Evolutionary conservation across 116 monocot species (phyloP).

Genomic region (Zostera marina): DNA sequence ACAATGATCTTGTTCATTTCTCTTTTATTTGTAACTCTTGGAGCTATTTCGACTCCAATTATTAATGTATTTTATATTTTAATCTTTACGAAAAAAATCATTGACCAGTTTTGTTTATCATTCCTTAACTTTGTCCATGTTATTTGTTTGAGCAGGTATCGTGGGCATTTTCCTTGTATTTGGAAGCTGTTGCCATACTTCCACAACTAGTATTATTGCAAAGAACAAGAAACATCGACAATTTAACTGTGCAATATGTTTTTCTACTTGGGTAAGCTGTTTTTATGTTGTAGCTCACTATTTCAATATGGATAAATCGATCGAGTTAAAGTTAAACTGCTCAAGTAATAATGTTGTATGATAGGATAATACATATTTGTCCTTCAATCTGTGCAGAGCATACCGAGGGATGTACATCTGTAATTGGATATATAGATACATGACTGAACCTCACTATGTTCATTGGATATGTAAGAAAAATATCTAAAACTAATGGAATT

Average conservation of each 20-base stretch:
- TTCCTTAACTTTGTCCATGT: background rate
- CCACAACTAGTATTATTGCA: conserved; percentile 59
- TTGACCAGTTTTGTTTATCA: too few species aligned
- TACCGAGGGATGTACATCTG: conserved; percentile 40
- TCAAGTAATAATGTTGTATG: too few species aligned
- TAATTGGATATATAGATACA: conserved; percentile 50
- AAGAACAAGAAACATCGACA: conserved; percentile 53
- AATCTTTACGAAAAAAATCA: too few species aligned
- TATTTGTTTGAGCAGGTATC: conserved; percentile 22
- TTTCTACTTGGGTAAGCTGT: conserved; percentile 61
- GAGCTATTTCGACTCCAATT: too few species aligned
- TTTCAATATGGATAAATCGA: background rate
- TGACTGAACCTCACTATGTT: conserved; percentile 32
- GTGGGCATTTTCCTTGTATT: conserved; percentile 59
- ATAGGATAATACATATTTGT: background rate
- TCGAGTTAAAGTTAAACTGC: too few species aligned
- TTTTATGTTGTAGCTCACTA: background rate
- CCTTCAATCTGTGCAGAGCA: conserved; percentile 17
- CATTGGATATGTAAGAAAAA: conserved; percentile 46
- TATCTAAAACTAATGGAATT: too few species aligned
- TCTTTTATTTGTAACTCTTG: too few species aligned
- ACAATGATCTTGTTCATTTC: too few species aligned
- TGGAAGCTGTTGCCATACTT: conserved; percentile 64
- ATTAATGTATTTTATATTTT: too few species aligned
- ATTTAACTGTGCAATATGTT: conserved; percentile 64